Percentiles rank a stretch among this genome's conserved stretches.
phyloP scores from a whole-genome alignment of 306 rosid genomes.

The Sindora glabra region DNA sequence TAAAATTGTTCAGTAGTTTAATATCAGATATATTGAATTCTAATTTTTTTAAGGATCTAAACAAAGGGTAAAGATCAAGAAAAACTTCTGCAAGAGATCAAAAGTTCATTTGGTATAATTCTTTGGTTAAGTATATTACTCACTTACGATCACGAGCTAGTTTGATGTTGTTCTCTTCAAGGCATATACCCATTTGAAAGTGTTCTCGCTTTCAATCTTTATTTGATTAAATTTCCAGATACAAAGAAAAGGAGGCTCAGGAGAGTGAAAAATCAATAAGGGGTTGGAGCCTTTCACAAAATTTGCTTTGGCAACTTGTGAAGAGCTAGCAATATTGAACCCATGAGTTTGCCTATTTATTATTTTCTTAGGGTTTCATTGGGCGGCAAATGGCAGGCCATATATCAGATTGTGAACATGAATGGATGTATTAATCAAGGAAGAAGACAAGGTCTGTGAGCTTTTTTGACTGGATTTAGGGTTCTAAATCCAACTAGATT shows the following conservation, averaged over 20 bases:
- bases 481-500: background rate
- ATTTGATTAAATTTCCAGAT: slow-evolving; percentile 21
- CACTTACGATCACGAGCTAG: background rate
- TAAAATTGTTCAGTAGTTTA: too few relatives aligned
- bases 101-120: too few relatives aligned
- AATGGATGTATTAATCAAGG: background rate
- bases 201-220: background rate
- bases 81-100: too few relatives aligned
- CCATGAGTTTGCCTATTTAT: background rate
- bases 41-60: too few relatives aligned
- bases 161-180: background rate
- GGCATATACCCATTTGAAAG: background rate
- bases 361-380: background rate
- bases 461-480: slow-evolving; percentile 9
- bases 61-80: too few relatives aligned
- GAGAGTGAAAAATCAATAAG: slow-evolving; percentile 2
- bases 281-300: background rate
- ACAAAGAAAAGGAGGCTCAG: background rate
- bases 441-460: slow-evolving; percentile 9
- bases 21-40: too few relatives aligned
- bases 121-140: too few relatives aligned
- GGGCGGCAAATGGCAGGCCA: background rate
- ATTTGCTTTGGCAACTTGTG: background rate
- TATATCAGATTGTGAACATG: background rate
- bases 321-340: too few relatives aligned